Base-by-base conservation (phyloP, 164 flowering plant genomes). In the Nymphaea colorata region DNA sequence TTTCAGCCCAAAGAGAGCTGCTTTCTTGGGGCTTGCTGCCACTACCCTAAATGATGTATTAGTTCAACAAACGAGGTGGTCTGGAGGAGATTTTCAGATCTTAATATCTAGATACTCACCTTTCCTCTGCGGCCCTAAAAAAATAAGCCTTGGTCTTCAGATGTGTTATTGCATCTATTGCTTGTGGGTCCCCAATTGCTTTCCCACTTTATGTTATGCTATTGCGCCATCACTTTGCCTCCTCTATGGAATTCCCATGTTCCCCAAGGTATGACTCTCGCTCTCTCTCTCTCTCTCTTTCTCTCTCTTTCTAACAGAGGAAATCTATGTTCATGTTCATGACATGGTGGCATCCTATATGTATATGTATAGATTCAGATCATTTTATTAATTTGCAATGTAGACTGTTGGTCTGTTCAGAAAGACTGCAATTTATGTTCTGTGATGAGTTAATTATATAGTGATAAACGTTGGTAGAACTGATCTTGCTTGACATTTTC, bases 31-130 rank as follows among this genome's bases (percentile, higher is more conserved):
- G 2, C 18, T 85, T 51, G 85, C 84, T 43, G 77, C 87, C 12
- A 78, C 75, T 7, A 79, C 86, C 43, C 72, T 87, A 25, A 71
- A 66, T 47, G 78, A 85, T 45, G 53, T 79, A 14, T 82, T 91
- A 5, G 82, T 86, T 43, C 92, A 87, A 71, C 90, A 85, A 53
- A 87, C 84, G 78, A 80, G 97, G 81, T 88, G 94, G 94, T 75
- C 86, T 3, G 97, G 87, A 77, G 97, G 93, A 7, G 80, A 84
- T 61, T 67, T 89, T 17, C 91, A 83, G 74, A 81, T 91, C n/a
- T 41, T 86, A 7, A 64, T 87, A 1, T 82, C 90, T 0, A 80
- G 70, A 67, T 80, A 79, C 63, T 75, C 80, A 66, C 90, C 93
- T 59, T 71, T 80, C 25, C 61, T 76, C 73, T 81, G 69, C 70